A percentile compares a stretch with the other conserved stretches of the same genome.
phyloP scores from a whole-genome alignment of 495 filamentous ascomycete species.

The Annulohypoxylon nitens region DNA sequence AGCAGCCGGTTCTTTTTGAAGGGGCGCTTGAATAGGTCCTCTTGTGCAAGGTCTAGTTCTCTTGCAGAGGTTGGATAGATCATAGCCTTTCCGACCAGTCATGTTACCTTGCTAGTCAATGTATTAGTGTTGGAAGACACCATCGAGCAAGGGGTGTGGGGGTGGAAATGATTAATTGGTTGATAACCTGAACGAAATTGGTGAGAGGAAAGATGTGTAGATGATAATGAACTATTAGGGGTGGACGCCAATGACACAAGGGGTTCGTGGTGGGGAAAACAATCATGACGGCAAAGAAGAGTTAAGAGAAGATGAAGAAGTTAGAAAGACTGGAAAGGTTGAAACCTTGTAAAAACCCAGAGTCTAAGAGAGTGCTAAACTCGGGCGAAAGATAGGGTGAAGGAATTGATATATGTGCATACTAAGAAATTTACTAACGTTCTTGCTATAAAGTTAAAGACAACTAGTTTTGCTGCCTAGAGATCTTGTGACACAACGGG shows the following conservation, averaged over 20 bases:
- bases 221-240: neutral
- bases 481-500: neutral
- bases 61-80: constrained; percentile 13
- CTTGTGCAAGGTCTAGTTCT: neutral
- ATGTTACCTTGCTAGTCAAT: neutral
- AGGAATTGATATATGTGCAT: neutral
- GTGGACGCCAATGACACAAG: too few species aligned
- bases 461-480: neutral
- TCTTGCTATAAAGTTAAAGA: neutral
- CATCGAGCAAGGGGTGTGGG: neutral
- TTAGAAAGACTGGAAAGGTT: neutral
- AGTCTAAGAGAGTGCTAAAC: neutral
- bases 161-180: neutral
- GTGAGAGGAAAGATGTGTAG: neutral
- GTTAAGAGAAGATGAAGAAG: neutral
- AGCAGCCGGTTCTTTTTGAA: neutral
- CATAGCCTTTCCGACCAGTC: constrained; percentile 9
- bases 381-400: neutral
- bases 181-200: neutral
- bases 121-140: neutral
- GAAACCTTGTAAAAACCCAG: neutral
- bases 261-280: too few species aligned
- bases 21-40: neutral
- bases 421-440: neutral
- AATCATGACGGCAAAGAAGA: too few species aligned